A percentile compares a stretch with the other conserved stretches of the same genome.
Conservation (phyloP, 768 basidiomycete species). For the Mycena sanguinolenta region DNA sequence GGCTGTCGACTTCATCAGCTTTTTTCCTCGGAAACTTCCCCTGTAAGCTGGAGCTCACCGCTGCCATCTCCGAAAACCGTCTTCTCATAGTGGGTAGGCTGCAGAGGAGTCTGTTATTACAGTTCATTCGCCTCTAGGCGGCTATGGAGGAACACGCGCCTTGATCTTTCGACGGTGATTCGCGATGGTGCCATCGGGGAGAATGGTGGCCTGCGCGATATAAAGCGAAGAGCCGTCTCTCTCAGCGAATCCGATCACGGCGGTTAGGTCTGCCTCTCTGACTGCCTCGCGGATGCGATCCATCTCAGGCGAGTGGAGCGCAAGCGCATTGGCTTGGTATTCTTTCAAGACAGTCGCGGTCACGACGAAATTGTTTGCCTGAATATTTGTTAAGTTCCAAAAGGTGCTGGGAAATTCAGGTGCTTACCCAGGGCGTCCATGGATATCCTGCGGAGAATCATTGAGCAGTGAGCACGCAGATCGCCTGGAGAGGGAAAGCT, state of each 20-base stretch:
- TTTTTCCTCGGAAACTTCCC: not conserved
- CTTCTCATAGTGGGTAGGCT: conserved; percentile 50
- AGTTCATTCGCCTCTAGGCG: conserved; percentile 23
- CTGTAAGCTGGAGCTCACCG: conserved; percentile 33
- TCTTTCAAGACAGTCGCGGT: conserved; percentile 43
- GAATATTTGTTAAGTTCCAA: not conserved
- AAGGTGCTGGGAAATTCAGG: not conserved
- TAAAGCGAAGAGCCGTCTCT: conserved; percentile 41
- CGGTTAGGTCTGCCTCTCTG: conserved; percentile 43
- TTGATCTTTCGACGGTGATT: conserved; percentile 50
- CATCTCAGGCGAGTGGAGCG: conserved; percentile 49
- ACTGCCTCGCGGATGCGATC: conserved; percentile 46
- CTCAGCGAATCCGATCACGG: conserved; percentile 47
- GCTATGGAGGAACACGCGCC: conserved; percentile 30
- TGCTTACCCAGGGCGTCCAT: conserved; percentile 46
- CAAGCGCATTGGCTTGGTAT: conserved; percentile 46
- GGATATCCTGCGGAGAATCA: conserved; percentile 46
- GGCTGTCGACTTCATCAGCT: conserved; percentile 32
- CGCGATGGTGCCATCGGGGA: conserved; percentile 43
- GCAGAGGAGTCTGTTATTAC: conserved; percentile 28
- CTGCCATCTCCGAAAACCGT: conserved; percentile 48
- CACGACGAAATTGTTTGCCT: conserved; percentile 45
- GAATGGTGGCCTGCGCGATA: conserved; percentile 47
- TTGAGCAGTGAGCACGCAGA: not conserved
- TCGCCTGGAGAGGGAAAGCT: not conserved